phyloP scores from a whole-genome alignment of 306 rosid genomes.

The Vachellia collinsii region DNA sequence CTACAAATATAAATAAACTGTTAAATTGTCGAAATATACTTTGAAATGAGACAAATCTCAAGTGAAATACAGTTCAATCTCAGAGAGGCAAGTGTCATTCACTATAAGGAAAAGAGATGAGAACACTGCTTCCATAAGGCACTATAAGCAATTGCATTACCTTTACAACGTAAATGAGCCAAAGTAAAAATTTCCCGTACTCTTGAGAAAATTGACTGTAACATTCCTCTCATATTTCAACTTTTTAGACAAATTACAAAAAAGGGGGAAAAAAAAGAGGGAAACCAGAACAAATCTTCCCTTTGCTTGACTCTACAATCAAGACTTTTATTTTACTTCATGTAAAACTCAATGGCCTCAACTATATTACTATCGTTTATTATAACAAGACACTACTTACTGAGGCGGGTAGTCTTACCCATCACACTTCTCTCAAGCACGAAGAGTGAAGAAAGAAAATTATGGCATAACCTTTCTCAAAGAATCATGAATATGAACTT shows the following conservation, averaged over 20 bases:
- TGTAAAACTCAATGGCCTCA: neutral
- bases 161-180: neutral
- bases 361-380: neutral
- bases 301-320: slow-evolving; percentile 52
- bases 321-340: slow-evolving; percentile 25
- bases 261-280: neutral
- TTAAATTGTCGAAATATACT: neutral
- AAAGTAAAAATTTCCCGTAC: neutral
- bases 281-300: neutral
- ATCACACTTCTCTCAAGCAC: neutral
- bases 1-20: neutral
- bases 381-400: neutral
- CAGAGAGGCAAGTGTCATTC: slow-evolving; percentile 1
- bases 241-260: slow-evolving; percentile 17
- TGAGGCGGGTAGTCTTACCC: neutral
- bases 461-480: neutral
- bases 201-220: neutral
- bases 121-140: neutral
- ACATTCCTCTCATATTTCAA: slow-evolving; percentile 4
- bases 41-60: neutral
- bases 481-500: slow-evolving; percentile 1
- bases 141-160: neutral
- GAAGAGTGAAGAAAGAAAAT: neutral
- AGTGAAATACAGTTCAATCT: neutral
- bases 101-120: neutral